These are phyloP conservation scores for Pythium rishiriense DNA, from an alignment of 352 stramenopile species.

Conservation along the genomic window DNA sequence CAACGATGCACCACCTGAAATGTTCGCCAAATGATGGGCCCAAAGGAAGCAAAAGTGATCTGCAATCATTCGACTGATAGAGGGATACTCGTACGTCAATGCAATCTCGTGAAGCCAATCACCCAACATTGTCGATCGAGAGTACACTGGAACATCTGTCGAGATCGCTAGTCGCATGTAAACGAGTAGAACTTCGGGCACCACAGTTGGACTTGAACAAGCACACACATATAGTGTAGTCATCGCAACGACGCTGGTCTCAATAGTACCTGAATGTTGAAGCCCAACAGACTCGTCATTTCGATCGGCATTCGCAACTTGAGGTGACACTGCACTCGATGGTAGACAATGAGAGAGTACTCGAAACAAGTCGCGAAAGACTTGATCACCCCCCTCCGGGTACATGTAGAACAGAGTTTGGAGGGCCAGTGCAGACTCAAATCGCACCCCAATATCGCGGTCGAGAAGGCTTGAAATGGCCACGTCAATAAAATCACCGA, in stretches of 20 bases:
- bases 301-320: not conserved
- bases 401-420: conserved; percentile 85
- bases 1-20: conserved; percentile 21
- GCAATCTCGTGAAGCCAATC: conserved; percentile 50
- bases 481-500: conserved; percentile 52
- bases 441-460: conserved; percentile 53
- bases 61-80: conserved; percentile 42
- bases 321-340: not conserved
- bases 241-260: conserved; percentile 44
- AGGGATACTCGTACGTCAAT: conserved; percentile 49
- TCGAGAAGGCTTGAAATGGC: conserved; percentile 54
- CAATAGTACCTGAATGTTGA: not conserved
- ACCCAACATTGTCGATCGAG: conserved; percentile 31
- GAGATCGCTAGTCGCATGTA: conserved; percentile 50
- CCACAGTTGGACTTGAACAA: conserved; percentile 53
- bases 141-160: conserved; percentile 35
- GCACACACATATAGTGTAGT: conserved; percentile 67
- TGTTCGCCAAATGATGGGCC: conserved; percentile 29
- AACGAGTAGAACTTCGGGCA: conserved; percentile 54
- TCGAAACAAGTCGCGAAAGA: conserved; percentile 60
- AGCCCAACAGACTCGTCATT: not conserved
- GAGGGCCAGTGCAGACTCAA: conserved; percentile 42
- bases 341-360: conserved; percentile 37
- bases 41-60: conserved; percentile 73
- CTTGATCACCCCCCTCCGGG: conserved; percentile 53